phyloP scores from a whole-genome alignment of 345 rosid species.

The Jatropha curcas region DNA sequence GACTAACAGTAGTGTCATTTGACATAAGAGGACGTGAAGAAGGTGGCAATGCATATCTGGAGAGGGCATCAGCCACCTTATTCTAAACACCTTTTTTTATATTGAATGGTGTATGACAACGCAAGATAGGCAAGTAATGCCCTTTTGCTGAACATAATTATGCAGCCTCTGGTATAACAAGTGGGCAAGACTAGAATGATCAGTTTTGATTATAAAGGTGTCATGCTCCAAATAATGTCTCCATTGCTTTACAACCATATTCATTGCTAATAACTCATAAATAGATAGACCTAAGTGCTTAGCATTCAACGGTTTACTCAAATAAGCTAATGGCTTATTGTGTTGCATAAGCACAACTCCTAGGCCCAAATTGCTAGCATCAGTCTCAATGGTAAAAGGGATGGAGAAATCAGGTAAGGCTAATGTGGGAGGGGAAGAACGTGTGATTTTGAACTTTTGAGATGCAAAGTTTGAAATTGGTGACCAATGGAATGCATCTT shows the following conservation, averaged over 20 bases:
- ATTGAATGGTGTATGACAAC: not conserved
- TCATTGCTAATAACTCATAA: not conserved
- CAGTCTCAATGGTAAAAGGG: not conserved
- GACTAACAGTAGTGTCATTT: not conserved
- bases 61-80: not conserved
- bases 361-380: not conserved
- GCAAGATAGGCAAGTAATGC: not conserved
- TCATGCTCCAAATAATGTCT: not conserved
- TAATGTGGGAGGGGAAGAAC: not conserved
- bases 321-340: not conserved
- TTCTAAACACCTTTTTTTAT: not conserved
- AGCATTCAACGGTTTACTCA: not conserved
- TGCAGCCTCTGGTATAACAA: not conserved
- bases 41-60: not conserved
- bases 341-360: not conserved
- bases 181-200: not conserved
- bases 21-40: not conserved
- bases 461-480: too few relatives aligned
- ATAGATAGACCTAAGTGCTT: not conserved
- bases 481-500: not conserved
- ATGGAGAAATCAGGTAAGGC: not conserved
- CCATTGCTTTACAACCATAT: not conserved
- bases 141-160: too few relatives aligned
- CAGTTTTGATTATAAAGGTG: not conserved
- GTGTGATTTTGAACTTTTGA: too few relatives aligned